These are phyloP conservation scores for Chlorella sp. DNA, from an alignment of 139 green algal species.

Conservation along the genomic window DNA sequence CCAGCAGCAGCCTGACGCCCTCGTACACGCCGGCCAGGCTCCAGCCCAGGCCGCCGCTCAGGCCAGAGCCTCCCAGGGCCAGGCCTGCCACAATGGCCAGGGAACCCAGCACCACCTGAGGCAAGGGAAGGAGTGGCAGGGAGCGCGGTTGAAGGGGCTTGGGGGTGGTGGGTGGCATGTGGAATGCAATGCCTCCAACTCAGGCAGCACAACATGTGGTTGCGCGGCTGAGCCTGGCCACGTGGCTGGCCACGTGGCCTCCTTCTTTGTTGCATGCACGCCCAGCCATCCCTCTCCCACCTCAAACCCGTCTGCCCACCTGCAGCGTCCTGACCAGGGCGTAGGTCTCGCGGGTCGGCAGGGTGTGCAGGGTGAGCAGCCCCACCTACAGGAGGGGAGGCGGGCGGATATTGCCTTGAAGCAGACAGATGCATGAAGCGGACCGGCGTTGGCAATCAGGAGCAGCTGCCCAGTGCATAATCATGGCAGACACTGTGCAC, in stretches of 20 bases:
- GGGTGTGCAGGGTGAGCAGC: constrained; percentile 8
- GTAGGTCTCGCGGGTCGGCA: constrained; percentile 1
- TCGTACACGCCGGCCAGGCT: neutral
- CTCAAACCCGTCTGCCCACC: neutral
- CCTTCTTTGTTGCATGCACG: too few relatives aligned
- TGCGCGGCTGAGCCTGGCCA: too few relatives aligned
- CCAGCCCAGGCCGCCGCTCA: neutral
- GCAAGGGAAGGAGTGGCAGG: neutral
- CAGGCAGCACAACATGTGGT: too few relatives aligned
- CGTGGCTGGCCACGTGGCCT: too few relatives aligned
- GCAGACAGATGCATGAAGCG: too few relatives aligned
- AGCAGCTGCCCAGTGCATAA: too few relatives aligned
- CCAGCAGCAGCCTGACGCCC: neutral
- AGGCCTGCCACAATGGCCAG: neutral
- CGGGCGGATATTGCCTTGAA: too few relatives aligned
- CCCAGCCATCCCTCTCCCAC: too few relatives aligned
- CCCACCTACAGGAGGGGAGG: neutral
- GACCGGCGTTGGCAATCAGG: too few relatives aligned
- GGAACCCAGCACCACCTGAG: neutral
- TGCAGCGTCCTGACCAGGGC: neutral
- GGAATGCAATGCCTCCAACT: too few relatives aligned
- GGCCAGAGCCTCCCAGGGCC: neutral
- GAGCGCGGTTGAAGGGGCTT: neutral
- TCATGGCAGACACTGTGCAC: too few relatives aligned
- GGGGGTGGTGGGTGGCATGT: too few relatives aligned